Evolutionary conservation across 768 basidiomycete species (phyloP), one percentile per base, ranked within the genome.

Genomic region (Tricholoma matsutake): DNA sequence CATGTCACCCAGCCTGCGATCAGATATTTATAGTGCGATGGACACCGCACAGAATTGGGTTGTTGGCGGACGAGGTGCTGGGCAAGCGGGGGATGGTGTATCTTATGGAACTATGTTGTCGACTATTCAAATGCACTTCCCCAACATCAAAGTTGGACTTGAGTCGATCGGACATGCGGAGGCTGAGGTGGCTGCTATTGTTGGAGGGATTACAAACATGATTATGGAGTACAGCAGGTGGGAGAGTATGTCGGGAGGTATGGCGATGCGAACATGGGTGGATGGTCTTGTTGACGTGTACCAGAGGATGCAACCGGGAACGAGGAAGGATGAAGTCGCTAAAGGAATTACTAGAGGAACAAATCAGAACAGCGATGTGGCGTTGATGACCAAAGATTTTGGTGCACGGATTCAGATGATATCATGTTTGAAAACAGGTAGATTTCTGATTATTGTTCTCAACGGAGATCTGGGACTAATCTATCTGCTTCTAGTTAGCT

Each of bases 221-320:
- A 72, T 81, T 20, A 67, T 84, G 62, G 81, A 83, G 68, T 77
- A 83, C 72, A 83, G 81, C 68, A 79, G 76, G 68, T 83, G 81
- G 82, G 81, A 83, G 58, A 78, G 79, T 7, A 82, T 83, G 81
- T 79, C 82, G 3, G 80, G 81, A 6, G 82, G 75, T 29, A 82
- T 83, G 81, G 78, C 83, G 41, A 81, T 83, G 77, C 76, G 80
- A 35, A 83, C 81, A 9, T 84, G 83, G 83, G 76, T 77, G 4
- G 82, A 85, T 56, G 67, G 72, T 1, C 72, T 85, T n/a, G 72
- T 76, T 7, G 76, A 78, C 32, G 80, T 76, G 9, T 75, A 81
- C 61, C 69, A 63, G n/a, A 73, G 69, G 62, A 72, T 70, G 52
- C 62, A 65, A 41, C 59, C 66, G 47, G 73, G 67, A 35, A 67